Evolutionary conservation across 2,329 filamentous ascomycete genomes (phyloP).

Genomic region (Pseudogymnoascus pannorum): DNA sequence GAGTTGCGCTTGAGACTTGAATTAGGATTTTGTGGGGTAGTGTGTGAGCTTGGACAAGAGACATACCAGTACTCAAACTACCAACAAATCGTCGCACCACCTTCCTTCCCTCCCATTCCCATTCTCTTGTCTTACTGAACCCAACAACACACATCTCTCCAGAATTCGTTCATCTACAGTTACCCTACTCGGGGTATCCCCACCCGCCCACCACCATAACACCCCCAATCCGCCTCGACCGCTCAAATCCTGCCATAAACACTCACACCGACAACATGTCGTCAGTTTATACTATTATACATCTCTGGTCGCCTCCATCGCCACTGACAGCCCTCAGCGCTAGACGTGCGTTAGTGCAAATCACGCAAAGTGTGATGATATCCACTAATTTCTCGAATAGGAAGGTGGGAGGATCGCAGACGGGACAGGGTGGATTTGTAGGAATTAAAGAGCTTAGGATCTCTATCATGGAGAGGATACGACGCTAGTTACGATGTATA

Average conservation of each 20-base stretch:
- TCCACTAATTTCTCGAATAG: not conserved
- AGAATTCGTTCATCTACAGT: too few relatives aligned
- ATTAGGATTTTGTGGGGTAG: not conserved
- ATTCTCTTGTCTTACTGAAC: too few relatives aligned
- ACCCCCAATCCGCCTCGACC: not conserved
- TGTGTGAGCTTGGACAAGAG: too few relatives aligned
- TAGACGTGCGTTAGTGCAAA: not conserved
- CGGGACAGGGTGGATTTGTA: too few relatives aligned
- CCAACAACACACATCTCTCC: too few relatives aligned
- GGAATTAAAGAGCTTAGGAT: too few relatives aligned
- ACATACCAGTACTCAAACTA: too few relatives aligned
- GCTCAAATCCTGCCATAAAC: not conserved
- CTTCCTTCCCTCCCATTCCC: too few relatives aligned
- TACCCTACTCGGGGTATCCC: too few relatives aligned
- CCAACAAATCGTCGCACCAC: too few relatives aligned
- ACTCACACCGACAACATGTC: not conserved
- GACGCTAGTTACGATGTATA: too few relatives aligned
- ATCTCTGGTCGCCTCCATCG: not conserved
- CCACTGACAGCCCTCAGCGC: not conserved
- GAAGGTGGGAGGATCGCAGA: not conserved
- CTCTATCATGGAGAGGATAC: too few relatives aligned
- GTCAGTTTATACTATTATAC: not conserved
- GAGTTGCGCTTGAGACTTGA: not conserved
- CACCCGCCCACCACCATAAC: not conserved
- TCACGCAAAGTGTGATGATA: not conserved